Base-by-base conservation (phyloP, 148 eudicot species). In the Agrostemma githago region DNA sequence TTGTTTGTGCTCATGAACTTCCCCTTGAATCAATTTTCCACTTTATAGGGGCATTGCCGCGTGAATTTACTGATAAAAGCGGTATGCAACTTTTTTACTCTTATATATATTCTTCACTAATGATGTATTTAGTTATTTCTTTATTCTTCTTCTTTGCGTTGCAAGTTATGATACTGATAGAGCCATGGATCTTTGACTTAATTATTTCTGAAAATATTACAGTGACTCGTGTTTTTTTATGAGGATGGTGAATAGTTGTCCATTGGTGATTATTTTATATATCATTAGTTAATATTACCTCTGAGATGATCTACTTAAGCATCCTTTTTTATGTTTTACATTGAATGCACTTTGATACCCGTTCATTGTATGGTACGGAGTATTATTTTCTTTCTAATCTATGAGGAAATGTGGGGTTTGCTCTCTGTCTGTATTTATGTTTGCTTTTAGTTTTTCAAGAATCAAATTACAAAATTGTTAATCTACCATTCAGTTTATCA, bases 1-100 rank as follows among this genome's bases (percentile, higher is more conserved):
- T 85, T 42, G 82, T 88, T 74, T 73, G 78, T 66, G 72, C 88
- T 16, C 79, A 53, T 67, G 96, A 90, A 78, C 78, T 95, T 63
- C 81, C 97, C 74, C 82, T 92, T 79, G 96, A 90, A 84, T 79
- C 80, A 66, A 80, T 95, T 64, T 83, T 89, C 67, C 88, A 82
- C 82, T 90, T 95, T 84, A 78, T 95, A 79, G 87, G 92, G 74
- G 86, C 92, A 68, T 74, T 95, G 71, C 99, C 97, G 56, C 86
- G 88, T 68, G 99, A 92, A 80, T 86, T 81, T 79, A 90, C 93
- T 68, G 90, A 92, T 81, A 72, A 58, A 73, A 88, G 89, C 74
- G 97, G 97, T 93, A 89, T 58, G 96, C 17, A 61, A 40, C 17
- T 66, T 65, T 19, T 67, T n/a, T n/a, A n/a, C n/a, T n/a, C n/a